Evolutionary conservation across 305 asterid genomes (phyloP), one percentile per base, ranked within the genome.

Genomic region (Solanum hybrid): DNA sequence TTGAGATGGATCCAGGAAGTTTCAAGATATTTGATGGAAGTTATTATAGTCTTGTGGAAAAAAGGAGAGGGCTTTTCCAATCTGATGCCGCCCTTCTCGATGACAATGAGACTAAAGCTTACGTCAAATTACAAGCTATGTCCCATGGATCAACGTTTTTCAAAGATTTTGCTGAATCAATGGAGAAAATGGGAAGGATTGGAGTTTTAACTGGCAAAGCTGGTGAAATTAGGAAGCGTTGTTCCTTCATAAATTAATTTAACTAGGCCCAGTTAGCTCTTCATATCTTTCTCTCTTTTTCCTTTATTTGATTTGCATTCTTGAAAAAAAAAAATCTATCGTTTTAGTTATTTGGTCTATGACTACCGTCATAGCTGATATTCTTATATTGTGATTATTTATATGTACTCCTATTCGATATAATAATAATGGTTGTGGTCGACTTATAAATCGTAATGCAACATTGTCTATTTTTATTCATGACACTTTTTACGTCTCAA

Each of bases 161-260:
- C 40, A 76, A 37, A 34, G 84, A 64, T 66, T 86, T 86, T 73
- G 84, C 40, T n/a, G 29, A 71, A 1, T 87, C 89, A 0, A 71
- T 87, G 84, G 84, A 38, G 89, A 72, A 36, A 51, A 71, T 87
- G 89, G 89, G 75, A 11, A 87, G 12, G 69, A 73, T 87, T 38
- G 73, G 89, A 8, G 89, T 73, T 36, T 79, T 87, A 22, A 87
- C 89, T 1, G 89, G 89, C 26, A 87, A 26, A 3, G 69, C 34
- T 26, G 89, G 89, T n/a, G 82, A 87, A 72, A 73, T 87, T 78
- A 87, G 89, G 82, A 87, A 87, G 51, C 46, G 8, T 2, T 87
- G 89, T 87, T 26, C 84, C 26, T 75, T 73, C 12, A 22, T 87
- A n/a, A 87, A 87, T 36, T 87, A 73, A 66, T 26, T 24, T 60